Conservation (phyloP, 192 early-diverging fungal species). For the Backusella luteola region DNA sequence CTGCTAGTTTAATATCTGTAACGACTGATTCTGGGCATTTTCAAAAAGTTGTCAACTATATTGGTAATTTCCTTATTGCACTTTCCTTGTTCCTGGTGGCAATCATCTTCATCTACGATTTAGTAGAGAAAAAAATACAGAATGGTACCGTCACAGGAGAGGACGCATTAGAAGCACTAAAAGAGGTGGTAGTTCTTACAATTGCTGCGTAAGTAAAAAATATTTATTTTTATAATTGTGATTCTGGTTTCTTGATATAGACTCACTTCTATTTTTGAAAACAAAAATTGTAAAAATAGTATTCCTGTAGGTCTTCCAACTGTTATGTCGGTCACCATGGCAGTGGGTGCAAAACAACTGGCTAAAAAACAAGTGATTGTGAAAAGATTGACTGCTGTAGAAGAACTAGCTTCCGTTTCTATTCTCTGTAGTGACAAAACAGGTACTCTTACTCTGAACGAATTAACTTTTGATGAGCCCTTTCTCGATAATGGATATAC, state of each 20-base stretch:
- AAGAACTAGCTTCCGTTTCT: constrained; percentile 74
- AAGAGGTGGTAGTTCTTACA: constrained; percentile 65
- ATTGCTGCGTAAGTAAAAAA: constrained; percentile 56
- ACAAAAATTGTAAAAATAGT: constrained; percentile 14
- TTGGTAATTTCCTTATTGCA: constrained; percentile 76
- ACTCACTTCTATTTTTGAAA: neutral
- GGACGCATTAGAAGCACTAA: constrained; percentile 51
- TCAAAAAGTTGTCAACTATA: constrained; percentile 73
- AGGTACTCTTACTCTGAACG: constrained; percentile 75
- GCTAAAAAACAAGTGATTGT: constrained; percentile 75
- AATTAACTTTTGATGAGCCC: constrained; percentile 76
- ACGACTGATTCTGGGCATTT: constrained; percentile 73
- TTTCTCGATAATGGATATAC: constrained; percentile 41
- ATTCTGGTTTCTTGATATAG: neutral
- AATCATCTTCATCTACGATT: constrained; percentile 52
- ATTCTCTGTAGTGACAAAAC: constrained; percentile 70
- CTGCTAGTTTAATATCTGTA: constrained; percentile 66
- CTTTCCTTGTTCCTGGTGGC: constrained; percentile 50
- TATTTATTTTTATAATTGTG: neutral
- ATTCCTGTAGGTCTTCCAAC: constrained; percentile 81
- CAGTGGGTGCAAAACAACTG: constrained; percentile 71
- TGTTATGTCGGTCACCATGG: constrained; percentile 86
- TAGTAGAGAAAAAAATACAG: constrained; percentile 31
- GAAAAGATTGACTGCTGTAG: constrained; percentile 78
- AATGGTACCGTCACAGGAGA: constrained; percentile 48